Base-by-base conservation (phyloP, 1,139 yeast genomes). In the Yamadazyma blattariae region DNA sequence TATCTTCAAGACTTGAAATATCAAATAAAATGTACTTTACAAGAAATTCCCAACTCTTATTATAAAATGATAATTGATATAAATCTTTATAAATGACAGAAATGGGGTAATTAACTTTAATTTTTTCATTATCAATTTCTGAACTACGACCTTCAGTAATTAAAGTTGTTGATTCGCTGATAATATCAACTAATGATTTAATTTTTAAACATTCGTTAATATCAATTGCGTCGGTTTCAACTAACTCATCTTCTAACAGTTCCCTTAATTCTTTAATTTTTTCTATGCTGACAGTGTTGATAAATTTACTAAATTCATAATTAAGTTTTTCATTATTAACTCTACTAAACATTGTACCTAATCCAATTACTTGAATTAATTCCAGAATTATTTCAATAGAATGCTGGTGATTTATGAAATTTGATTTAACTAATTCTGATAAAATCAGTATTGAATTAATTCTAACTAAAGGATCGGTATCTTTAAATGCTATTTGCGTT, bases 371-470 rank as follows among this genome's bases (percentile, higher is more conserved):
- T 4, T 64, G 51, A 27, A 77, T 60, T 35, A 76, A 73, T 34
- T 61, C 69, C 31, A 74, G 68, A 4, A 73, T 51, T 17, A 79
- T 47, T 14, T 48, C 49, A 16, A 67, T 46, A 17, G 65, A 60
- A 38, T 82, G 88, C 3, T 64, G 64, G 18, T 77, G 78, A 35
- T 77, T 83, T 31, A 88, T 59, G 45, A 79, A 82, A 0, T 90
- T 92, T 16, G 77, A 57, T 32, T 68, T 71, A 14, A 75, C 64
- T 14, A 86, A 63, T 43, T 79, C 83, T 18, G 69, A 63, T 16
- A 86, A 60, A 1, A 87, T 62, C 11, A 69, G 62, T 2, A 82
- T 58, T 8, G 86, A 67, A 33, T 71, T 56, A 14, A 66, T 54
- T 45, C 82, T 72, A 1, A 83, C 87, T 27, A 64, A 67, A 9